Evolutionary conservation across 106 monocot genomes (phyloP).

Genomic region (Iris macrosiphon): DNA sequence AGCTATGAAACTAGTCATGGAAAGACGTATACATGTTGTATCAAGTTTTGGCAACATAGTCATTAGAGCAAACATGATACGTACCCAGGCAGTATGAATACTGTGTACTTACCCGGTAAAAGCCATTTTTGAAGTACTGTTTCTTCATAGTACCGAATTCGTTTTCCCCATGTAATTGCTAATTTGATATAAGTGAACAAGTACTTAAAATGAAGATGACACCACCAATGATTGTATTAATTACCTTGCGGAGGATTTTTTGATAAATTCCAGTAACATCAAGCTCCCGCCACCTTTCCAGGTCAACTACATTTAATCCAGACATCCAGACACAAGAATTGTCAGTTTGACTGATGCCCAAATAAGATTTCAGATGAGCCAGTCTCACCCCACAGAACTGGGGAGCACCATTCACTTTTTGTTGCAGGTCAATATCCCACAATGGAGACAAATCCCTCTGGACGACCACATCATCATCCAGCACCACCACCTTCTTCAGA

Average conservation of each 20-base stretch:
- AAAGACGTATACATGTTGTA: too few relatives aligned
- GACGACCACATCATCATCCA: conserved; percentile 50
- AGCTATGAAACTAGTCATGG: too few relatives aligned
- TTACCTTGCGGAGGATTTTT: conserved; percentile 22
- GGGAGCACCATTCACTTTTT: conserved; percentile 29
- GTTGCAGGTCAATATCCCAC: conserved; percentile 35
- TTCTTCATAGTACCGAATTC: too few relatives aligned
- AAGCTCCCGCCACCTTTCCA: conserved; percentile 37
- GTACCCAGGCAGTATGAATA: too few relatives aligned
- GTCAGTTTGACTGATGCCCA: conserved; percentile 14
- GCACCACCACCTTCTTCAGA: conserved; percentile 32
- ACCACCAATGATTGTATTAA: too few relatives aligned
- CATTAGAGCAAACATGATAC: too few relatives aligned
- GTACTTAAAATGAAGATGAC: too few relatives aligned
- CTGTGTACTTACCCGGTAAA: too few relatives aligned
- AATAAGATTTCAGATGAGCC: conserved; percentile 25
- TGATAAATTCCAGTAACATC: conserved; percentile 27
- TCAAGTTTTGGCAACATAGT: too few relatives aligned
- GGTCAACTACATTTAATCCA: conserved; percentile 34
- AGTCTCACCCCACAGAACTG: conserved; percentile 27
- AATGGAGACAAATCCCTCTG: conserved; percentile 30
- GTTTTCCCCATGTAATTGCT: too few relatives aligned
- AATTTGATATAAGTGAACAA: too few relatives aligned
- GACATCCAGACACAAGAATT: conserved; percentile 33
- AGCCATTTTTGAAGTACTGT: too few relatives aligned